Conservation (phyloP, 495 filamentous ascomycete genomes). For the Coniosporium apollinis region DNA sequence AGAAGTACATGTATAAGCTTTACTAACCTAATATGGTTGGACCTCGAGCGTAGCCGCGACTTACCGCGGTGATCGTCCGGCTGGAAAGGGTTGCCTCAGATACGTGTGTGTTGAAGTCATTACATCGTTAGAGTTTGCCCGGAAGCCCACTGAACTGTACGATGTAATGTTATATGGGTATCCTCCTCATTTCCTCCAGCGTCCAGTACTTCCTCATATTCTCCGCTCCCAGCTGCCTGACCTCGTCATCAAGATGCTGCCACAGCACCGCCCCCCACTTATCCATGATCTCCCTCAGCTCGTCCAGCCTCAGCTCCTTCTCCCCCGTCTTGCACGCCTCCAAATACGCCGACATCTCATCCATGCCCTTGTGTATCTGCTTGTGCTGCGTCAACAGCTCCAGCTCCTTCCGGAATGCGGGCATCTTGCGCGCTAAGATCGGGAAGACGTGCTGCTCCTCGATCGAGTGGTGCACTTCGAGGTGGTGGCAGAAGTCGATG, state of each 20-base stretch:
- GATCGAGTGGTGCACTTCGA: slow-evolving; percentile 65
- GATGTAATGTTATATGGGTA: slow-evolving; percentile 68
- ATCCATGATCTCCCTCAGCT: slow-evolving; percentile 56
- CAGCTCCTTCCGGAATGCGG: slow-evolving; percentile 50
- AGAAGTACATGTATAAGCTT: too few species aligned
- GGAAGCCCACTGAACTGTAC: too few species aligned
- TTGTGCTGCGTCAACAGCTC: slow-evolving; percentile 64
- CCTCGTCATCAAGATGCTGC: slow-evolving; percentile 27
- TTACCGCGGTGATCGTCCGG: too few species aligned
- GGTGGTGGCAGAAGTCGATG: slow-evolving; percentile 46
- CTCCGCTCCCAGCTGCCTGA: slow-evolving; percentile 35
- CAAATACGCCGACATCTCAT: slow-evolving; percentile 53
- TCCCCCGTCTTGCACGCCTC: slow-evolving; percentile 44
- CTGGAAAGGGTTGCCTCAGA: too few species aligned
- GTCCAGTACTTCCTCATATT: slow-evolving; percentile 83
- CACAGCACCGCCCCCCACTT: slow-evolving; percentile 31
- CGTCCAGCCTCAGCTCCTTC: slow-evolving; percentile 46
- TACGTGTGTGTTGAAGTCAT: too few species aligned
- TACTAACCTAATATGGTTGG: too few species aligned
- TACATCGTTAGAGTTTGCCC: too few species aligned
- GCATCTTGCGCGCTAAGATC: slow-evolving; percentile 60
- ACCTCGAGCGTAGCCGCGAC: too few species aligned
- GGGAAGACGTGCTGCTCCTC: slow-evolving; percentile 79
- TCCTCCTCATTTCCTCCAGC: slow-evolving; percentile 50
- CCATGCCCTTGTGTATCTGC: slow-evolving; percentile 67